Base-by-base conservation (phyloP, 2,329 filamentous ascomycete species). In the Monilinia fructicola region DNA sequence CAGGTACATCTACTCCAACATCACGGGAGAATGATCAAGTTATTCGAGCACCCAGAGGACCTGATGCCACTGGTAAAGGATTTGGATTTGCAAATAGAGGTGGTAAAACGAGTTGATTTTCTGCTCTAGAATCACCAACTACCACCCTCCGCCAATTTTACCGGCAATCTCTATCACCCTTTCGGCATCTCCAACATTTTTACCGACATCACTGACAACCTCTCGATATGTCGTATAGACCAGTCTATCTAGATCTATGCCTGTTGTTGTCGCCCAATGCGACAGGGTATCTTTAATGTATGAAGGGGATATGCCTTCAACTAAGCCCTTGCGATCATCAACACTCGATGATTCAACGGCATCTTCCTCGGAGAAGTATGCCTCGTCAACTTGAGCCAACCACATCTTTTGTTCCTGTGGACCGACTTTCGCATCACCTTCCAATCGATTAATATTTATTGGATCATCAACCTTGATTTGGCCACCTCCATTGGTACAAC, bases 401-500 rank as follows among this genome's bases (percentile, higher is more conserved):
- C 92, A 98, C 60, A 89, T 87, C 76, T 93, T 96, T 78, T 97
- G 93, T 78, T 93, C 91, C 69, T 88, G 86, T 4, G 89, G 87
- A 0, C 90, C 89, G 40, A 88, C 84, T 73, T 90, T 90, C 42
- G 78, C 77, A 2, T 78, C 76, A 18, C 81, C 71, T 3, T 80
- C 79, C 69, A 79, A 82, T 58, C 81, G 81, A 69, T 83, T 82
- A 53, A 82, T 74, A 12, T 89, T 79, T 16, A 87, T 80, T 9
- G 90, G 86, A 76, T 98, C 95, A 64, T 92, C 91, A 35, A 92
- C 86, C 76, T 97, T 97, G 76, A 99, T 89, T 80, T 99, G 95
- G 0, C 95, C 95, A 48, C 95, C 95, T 2, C 95, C 95, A 74
- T 99, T 99, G 65, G 95, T 99, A 80, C 95, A 99, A 3, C 95